phyloP scores from a whole-genome alignment of 2,329 filamentous ascomycete genomes.

The Botrytis hyacinthi region DNA sequence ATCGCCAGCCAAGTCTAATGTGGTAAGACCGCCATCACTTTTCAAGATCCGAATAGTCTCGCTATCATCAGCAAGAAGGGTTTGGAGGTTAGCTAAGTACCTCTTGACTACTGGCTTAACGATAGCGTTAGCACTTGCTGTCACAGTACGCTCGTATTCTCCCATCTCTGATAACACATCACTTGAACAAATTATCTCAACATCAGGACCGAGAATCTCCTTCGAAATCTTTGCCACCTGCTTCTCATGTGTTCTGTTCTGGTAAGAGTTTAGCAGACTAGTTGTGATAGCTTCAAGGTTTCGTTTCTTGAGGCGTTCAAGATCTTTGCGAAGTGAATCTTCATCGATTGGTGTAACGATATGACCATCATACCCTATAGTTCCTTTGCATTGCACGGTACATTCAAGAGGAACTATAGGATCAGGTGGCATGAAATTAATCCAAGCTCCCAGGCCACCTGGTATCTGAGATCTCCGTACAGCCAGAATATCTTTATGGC shows the following conservation, averaged over 20 bases:
- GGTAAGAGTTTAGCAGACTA: slow-evolving; percentile 12
- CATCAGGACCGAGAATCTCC: background rate
- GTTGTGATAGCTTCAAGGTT: slow-evolving; percentile 9
- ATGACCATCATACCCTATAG: background rate
- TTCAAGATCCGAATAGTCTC: slow-evolving; percentile 16
- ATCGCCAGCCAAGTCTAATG: slow-evolving; percentile 1
- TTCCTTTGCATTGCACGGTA: background rate
- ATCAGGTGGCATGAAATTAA: background rate
- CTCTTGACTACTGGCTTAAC: slow-evolving; percentile 6
- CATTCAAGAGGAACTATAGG: slow-evolving; percentile 10
- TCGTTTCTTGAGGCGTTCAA: background rate
- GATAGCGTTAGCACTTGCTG: slow-evolving; percentile 11
- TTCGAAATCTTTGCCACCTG: background rate
- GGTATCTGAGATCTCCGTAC: slow-evolving; percentile 9
- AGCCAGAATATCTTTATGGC: slow-evolving; percentile 7
- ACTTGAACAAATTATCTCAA: slow-evolving; percentile 17
- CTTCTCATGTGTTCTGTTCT: slow-evolving; percentile 7
- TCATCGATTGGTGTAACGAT: slow-evolving; percentile 1
- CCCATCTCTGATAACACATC: slow-evolving; percentile 10
- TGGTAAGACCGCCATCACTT: slow-evolving; percentile 19
- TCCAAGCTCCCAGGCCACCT: slow-evolving; percentile 8
- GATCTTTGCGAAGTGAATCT: background rate
- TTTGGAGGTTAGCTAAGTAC: slow-evolving; percentile 12
- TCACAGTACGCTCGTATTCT: slow-evolving; percentile 11
- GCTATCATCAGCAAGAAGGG: slow-evolving; percentile 4